Conservation (phyloP, 805 yeast species). For the Kuraishia capsulata region DNA sequence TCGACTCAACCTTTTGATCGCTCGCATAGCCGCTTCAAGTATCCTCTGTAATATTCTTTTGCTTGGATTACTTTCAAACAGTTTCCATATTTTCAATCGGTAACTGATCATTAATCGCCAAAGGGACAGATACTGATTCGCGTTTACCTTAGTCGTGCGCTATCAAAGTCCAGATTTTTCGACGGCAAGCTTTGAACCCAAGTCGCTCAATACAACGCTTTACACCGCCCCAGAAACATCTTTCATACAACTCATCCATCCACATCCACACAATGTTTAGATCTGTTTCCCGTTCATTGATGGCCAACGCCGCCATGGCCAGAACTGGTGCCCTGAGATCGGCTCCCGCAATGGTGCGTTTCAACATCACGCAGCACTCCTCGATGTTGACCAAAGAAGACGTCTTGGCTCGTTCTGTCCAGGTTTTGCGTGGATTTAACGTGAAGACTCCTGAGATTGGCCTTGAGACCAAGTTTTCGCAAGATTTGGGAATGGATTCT, state of each 20-base stretch:
- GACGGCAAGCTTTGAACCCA: too few relatives aligned
- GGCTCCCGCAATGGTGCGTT: constrained; percentile 3
- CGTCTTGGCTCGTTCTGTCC: constrained; percentile 72
- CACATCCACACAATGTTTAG: neutral
- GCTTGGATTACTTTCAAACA: too few relatives aligned
- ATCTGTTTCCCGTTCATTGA: neutral
- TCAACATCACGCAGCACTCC: constrained; percentile 26
- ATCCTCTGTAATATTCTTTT: too few relatives aligned
- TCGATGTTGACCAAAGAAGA: constrained; percentile 67
- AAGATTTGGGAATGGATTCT: constrained; percentile 84
- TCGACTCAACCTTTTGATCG: too few relatives aligned
- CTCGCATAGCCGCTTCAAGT: too few relatives aligned
- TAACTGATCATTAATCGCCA: too few relatives aligned
- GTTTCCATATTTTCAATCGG: too few relatives aligned
- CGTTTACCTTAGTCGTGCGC: too few relatives aligned
- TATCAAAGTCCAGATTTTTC: too few relatives aligned
- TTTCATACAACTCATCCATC: neutral
- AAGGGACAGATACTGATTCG: too few relatives aligned
- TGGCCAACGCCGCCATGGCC: neutral
- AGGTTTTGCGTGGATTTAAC: constrained; percentile 60
- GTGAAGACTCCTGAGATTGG: constrained; percentile 13
- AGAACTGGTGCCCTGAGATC: neutral
- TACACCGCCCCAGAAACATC: too few relatives aligned
- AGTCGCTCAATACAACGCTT: too few relatives aligned
- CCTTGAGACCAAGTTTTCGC: constrained; percentile 39